Conservation (phyloP, 305 asterid species). For the Fraxinus sp. region DNA sequence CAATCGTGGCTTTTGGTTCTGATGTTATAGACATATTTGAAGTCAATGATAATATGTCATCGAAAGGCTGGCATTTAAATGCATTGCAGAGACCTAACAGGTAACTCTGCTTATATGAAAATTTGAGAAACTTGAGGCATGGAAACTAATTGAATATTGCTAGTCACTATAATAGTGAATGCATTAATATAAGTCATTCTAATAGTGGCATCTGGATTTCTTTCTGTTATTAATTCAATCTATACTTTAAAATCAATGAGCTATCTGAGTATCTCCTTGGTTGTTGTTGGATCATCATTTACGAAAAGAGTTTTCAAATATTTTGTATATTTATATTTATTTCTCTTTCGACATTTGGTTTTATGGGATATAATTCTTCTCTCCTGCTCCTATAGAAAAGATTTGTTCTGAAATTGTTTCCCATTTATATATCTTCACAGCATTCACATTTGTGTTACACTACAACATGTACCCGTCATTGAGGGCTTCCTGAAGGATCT, state of each 20-base stretch:
- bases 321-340: not conserved
- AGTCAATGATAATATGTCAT: slow-evolving; percentile 82
- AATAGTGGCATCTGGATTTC: not conserved
- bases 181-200: not conserved
- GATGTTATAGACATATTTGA: slow-evolving; percentile 78
- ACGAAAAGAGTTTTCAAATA: not conserved
- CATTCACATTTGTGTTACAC: slow-evolving; percentile 98
- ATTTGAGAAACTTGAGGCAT: not conserved
- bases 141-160: not conserved
- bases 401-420: slow-evolving; percentile 17
- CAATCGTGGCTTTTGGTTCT: slow-evolving; percentile 92
- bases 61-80: slow-evolving; percentile 97
- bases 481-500: slow-evolving; percentile 79
- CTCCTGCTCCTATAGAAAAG: not conserved
- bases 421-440: slow-evolving; percentile 39
- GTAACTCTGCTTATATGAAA: slow-evolving; percentile 29
- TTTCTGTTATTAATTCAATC: not conserved
- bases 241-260: not conserved
- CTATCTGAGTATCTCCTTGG: not conserved
- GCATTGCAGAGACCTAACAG: slow-evolving; percentile 97
- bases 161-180: not conserved
- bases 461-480: slow-evolving; percentile 74
- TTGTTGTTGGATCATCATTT: not conserved
- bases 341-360: not conserved
- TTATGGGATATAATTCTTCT: not conserved